A percentile compares a stretch with the other conserved stretches of the same genome.
These are phyloP conservation scores for Aspergillus aculeatus DNA, from an alignment of 2,329 filamentous ascomycete genomes.

Conservation along the genomic window DNA sequence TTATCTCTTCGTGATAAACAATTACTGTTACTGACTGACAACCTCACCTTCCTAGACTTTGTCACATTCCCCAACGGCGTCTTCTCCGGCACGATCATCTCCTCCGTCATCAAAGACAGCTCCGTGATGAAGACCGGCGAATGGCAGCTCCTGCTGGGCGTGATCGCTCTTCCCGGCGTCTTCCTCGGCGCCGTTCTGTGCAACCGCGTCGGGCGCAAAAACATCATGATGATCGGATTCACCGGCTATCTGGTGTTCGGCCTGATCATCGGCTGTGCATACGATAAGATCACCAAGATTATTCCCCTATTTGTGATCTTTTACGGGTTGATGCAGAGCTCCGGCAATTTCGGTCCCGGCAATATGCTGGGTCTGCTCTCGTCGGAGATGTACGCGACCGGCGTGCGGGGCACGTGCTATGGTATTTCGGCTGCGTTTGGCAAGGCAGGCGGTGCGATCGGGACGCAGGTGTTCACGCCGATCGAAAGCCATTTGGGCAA, in stretches of 20 bases:
- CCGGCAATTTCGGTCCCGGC: not conserved
- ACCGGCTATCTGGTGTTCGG: slow-evolving; percentile 4
- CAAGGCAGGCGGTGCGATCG: slow-evolving; percentile 1
- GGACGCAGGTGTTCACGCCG: slow-evolving; percentile 3
- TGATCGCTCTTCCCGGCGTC: slow-evolving; percentile 1
- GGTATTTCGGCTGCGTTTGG: slow-evolving; percentile 2
- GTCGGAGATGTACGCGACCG: slow-evolving; percentile 2
- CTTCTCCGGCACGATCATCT: slow-evolving; percentile 5
- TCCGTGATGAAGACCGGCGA: slow-evolving; percentile 1
- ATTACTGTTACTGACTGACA: too few relatives aligned
- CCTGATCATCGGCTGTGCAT: slow-evolving; percentile 2
- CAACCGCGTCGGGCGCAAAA: slow-evolving; percentile 2
- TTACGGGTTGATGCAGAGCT: slow-evolving; percentile 7
- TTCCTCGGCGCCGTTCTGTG: slow-evolving; percentile 5
- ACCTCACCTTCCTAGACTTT: not conserved
- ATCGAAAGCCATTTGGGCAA: slow-evolving; percentile 1
- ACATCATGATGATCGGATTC: slow-evolving; percentile 5
- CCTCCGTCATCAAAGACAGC: not conserved
- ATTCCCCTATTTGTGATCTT: slow-evolving; percentile 4
- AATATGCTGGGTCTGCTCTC: not conserved
- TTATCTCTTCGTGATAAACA: too few relatives aligned
- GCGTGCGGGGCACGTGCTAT: slow-evolving; percentile 1
- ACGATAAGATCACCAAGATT: slow-evolving; percentile 5
- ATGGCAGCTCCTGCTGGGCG: slow-evolving; percentile 4
- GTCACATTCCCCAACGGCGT: slow-evolving; percentile 7